Base-by-base conservation (phyloP, 129 eudicot genomes). In the Artemisia argyi region DNA sequence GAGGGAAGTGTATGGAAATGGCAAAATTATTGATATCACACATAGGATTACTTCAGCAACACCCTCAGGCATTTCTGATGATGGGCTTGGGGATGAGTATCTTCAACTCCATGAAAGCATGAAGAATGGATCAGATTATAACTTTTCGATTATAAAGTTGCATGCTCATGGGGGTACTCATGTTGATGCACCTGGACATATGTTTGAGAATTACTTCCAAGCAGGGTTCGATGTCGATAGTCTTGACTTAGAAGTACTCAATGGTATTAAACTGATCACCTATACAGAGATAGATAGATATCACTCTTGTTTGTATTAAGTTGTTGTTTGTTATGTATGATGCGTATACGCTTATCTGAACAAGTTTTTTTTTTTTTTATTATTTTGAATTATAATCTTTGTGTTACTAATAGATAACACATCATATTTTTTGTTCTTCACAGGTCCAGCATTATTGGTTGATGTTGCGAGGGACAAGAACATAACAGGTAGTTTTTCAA, bases 141-240 rank as follows among this genome's bases (percentile, higher is more conserved):
- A 90, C 70, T 84, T 84, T 48, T 90, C 96, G 1, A 66, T 71
- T 60, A 76, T 90, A 80, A 90, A 81, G 83, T 61, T 90, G 11
- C 85, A 82, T 51, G 81, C 79, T 78, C 96, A 90, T 74, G 42
- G 88, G 30, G 96, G 96, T 11, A 90, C 94, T 7, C 94, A 87
- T 83, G 96, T 90, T 5, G 96, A 90, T 84, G 96, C 96, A n/a
- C 96, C 96, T 14, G 94, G 96, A n/a, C 94, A 90, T 72, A 49
- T 84, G 75, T 79, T 39, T 76, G 89, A 88, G 10, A 60, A 81
- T 14, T 89, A 89, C 75, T 89, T 55, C 63, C 88, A 89, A 68
- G 83, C 80, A 67, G 96, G 90, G 64, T 89, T 71, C 82, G 92
- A 86, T 76, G 79, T 86, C 20, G 96, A 89, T 76, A 74, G 83